phyloP scores from a whole-genome alignment of 2,329 filamentous ascomycete species.

The Rhytidhysteron rufulum region DNA sequence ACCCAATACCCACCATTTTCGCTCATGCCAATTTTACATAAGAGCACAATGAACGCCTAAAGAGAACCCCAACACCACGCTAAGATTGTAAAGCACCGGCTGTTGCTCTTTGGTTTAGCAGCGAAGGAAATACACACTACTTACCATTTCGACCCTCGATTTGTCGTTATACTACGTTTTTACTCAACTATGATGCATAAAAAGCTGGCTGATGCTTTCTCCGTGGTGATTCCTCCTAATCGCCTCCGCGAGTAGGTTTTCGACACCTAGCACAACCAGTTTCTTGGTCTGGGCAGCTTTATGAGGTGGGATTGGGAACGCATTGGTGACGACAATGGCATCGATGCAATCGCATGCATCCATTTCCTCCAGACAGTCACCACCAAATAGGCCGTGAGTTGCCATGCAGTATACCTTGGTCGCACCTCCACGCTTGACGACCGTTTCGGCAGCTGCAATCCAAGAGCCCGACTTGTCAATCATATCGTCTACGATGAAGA shows the following conservation, averaged over 20 bases:
- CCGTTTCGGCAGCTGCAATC: constrained; percentile 96
- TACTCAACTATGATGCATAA: constrained; percentile 40
- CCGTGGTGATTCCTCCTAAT: constrained; percentile 96
- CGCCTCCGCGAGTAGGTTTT: constrained; percentile 81
- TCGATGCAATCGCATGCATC: constrained; percentile 92
- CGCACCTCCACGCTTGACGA: constrained; percentile 85
- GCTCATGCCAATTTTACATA: too few relatives aligned
- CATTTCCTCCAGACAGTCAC: constrained; percentile 83
- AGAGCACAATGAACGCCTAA: neutral
- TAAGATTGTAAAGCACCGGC: neutral
- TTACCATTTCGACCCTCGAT: neutral
- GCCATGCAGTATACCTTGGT: constrained; percentile 97
- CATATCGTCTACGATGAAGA: constrained; percentile 98
- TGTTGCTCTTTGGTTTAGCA: neutral
- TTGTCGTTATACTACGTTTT: neutral
- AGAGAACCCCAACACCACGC: constrained; percentile 1
- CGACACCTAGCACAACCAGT: constrained; percentile 84
- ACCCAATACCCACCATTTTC: too few relatives aligned
- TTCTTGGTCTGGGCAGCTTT: constrained; percentile 71
- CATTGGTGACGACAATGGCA: constrained; percentile 92
- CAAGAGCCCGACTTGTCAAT: constrained; percentile 96
- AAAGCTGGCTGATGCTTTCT: constrained; percentile 65
- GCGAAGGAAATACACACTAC: constrained; percentile 1
- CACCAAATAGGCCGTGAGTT: constrained; percentile 91
- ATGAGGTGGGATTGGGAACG: constrained; percentile 82